Conservation (phyloP, 2,329 filamentous ascomycete genomes). For the Claviceps arundinis region DNA sequence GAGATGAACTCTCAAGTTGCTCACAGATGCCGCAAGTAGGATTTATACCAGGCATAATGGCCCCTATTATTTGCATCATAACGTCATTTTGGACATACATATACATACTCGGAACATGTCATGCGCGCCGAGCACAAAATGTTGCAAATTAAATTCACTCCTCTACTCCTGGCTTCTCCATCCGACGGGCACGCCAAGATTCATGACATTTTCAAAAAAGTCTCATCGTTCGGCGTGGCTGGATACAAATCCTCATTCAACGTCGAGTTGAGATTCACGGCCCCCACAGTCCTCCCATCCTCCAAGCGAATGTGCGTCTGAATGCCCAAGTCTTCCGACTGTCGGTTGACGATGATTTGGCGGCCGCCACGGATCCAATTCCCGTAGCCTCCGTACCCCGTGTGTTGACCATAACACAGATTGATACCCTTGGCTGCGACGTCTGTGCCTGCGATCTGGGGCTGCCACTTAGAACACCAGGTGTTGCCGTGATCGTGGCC, state of each 20-base stretch:
- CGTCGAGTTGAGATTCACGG: constrained; percentile 39
- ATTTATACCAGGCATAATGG: too few species aligned
- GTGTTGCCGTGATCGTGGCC: constrained; percentile 54
- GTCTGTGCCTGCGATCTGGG: constrained; percentile 18
- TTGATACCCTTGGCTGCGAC: constrained; percentile 28
- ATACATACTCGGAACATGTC: too few species aligned
- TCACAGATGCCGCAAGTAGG: too few species aligned
- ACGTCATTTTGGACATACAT: too few species aligned
- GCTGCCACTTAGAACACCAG: constrained; percentile 41
- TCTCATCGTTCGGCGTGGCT: constrained; percentile 20
- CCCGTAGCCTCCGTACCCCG: constrained; percentile 58
- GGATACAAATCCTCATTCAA: constrained; percentile 40
- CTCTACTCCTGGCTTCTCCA: neutral
- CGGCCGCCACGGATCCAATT: constrained; percentile 47
- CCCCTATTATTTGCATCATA: too few species aligned
- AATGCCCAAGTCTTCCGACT: constrained; percentile 25
- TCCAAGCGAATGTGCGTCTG: constrained; percentile 51
- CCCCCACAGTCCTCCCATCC: constrained; percentile 29
- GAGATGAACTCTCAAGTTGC: too few species aligned
- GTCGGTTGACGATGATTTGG: constrained; percentile 36
- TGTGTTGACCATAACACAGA: constrained; percentile 49
- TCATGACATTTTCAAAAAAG: neutral
- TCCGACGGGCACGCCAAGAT: neutral
- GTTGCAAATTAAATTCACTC: too few species aligned
- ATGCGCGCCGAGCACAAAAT: too few species aligned